Evolutionary conservation across 75 land plant species (phyloP).

Genomic region (Picea glauca): DNA sequence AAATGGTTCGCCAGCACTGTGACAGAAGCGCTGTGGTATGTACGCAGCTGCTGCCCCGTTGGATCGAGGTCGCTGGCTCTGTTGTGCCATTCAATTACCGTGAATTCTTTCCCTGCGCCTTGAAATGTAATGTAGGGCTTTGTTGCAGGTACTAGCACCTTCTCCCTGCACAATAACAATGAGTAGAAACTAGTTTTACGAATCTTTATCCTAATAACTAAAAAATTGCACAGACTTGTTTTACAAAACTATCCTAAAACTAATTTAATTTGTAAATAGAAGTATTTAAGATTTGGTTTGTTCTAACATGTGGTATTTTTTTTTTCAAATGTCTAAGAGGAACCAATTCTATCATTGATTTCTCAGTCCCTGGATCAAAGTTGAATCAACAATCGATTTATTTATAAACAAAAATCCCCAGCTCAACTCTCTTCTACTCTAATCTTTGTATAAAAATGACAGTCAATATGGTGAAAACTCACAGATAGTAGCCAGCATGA

Average conservation of each 20-base stretch:
- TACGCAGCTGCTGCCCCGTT: constrained; percentile 72
- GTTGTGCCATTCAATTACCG: constrained; percentile 77
- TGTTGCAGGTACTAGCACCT: constrained; percentile 79
- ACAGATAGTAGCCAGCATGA: constrained; percentile 68
- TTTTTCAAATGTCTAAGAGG: too few species aligned
- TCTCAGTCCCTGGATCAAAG: too few species aligned
- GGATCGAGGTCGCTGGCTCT: constrained; percentile 65
- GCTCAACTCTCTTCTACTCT: background rate
- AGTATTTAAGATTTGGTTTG: too few species aligned
- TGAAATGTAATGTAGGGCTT: constrained; percentile 88
- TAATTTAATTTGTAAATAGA: too few species aligned
- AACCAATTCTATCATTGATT: too few species aligned
- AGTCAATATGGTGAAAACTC: background rate
- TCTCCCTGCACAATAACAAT: constrained; percentile 58
- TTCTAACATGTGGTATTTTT: too few species aligned
- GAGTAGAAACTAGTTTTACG: background rate
- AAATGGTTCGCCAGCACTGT: constrained; percentile 63
- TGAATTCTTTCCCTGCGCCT: constrained; percentile 67
- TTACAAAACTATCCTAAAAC: too few species aligned
- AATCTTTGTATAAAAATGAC: background rate
- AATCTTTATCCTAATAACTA: too few species aligned
- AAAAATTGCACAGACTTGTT: too few species aligned
- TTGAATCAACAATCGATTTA: too few species aligned
- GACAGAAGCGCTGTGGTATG: constrained; percentile 80
- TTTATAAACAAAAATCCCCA: background rate